A percentile compares a stretch with the other conserved stretches of the same genome.
phyloP scores from a whole-genome alignment of 164 flowering plant species.

The Sedum album region DNA sequence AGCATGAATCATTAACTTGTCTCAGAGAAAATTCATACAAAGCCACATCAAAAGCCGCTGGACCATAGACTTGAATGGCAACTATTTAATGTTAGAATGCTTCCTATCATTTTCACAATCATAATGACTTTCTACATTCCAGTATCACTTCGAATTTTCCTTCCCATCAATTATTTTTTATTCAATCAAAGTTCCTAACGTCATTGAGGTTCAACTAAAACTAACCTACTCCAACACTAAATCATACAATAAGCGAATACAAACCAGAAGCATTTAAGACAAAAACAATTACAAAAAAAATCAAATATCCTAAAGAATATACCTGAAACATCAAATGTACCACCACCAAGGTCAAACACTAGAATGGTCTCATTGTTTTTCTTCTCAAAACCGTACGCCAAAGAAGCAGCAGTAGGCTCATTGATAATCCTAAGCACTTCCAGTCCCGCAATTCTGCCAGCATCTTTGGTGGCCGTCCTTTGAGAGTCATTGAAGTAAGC shows the following conservation, averaged over 20 bases:
- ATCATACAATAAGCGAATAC: neutral
- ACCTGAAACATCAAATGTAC: slow-evolving; percentile 6
- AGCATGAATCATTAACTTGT: neutral
- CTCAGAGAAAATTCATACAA: neutral
- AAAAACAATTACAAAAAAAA: neutral
- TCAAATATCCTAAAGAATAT: neutral
- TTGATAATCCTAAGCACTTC: slow-evolving; percentile 4
- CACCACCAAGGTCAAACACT: neutral
- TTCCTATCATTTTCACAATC: too few relatives aligned
- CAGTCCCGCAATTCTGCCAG: slow-evolving; percentile 2
- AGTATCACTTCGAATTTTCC: neutral
- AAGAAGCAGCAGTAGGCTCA: slow-evolving; percentile 4
- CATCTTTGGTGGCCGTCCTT: neutral
- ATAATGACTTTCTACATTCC: neutral
- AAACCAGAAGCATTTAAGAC: neutral
- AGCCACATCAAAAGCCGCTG: neutral
- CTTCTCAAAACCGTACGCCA: slow-evolving; percentile 3
- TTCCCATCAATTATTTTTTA: neutral
- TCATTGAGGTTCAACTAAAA: neutral
- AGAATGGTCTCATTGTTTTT: slow-evolving; percentile 1
- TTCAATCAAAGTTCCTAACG: neutral
- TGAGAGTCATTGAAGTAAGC: slow-evolving; percentile 1
- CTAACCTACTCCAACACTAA: neutral
- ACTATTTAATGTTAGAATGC: too few relatives aligned
- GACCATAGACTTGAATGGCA: too few relatives aligned